Evolutionary conservation across 768 basidiomycete species (phyloP).

Genomic region (Polyporus arcularius): DNA sequence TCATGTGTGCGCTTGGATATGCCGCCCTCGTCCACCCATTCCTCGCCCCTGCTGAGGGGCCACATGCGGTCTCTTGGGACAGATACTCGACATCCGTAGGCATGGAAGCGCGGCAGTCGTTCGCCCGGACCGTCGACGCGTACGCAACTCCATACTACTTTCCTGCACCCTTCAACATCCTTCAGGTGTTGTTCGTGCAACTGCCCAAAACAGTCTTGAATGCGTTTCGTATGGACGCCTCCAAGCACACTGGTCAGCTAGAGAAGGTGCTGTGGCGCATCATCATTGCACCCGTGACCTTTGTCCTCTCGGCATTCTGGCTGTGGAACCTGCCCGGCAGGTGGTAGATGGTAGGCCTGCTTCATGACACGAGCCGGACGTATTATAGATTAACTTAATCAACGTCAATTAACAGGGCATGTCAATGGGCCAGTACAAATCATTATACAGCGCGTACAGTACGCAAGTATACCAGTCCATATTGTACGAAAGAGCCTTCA

Average conservation of each 20-base stretch:
- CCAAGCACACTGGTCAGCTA: conserved; percentile 12
- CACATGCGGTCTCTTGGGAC: conserved; percentile 42
- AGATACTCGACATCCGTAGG: conserved; percentile 47
- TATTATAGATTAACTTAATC: neutral
- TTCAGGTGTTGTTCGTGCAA: conserved; percentile 29
- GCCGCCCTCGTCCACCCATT: conserved; percentile 33
- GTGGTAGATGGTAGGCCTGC: neutral
- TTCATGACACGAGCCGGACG: neutral
- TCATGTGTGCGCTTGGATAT: conserved; percentile 37
- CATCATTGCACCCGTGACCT: conserved; percentile 40
- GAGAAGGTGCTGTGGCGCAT: conserved; percentile 45
- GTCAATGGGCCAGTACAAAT: no score
- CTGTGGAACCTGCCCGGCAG: conserved; percentile 24
- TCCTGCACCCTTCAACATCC: conserved; percentile 54
- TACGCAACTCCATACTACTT: conserved; percentile 43
- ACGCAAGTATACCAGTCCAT: no score
- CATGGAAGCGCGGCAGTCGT: conserved; percentile 43
- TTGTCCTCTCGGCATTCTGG: conserved; percentile 31
- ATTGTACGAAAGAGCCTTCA: no score
- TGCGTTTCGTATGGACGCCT: conserved; percentile 21
- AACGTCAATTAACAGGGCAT: no score
- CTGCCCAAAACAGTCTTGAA: conserved; percentile 13
- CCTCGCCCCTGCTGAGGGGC: conserved; percentile 9
- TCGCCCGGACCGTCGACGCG: conserved; percentile 36
- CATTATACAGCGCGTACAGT: no score